Base-by-base conservation (phyloP, 306 rosid species). In the Chamaecrista fasciculata region DNA sequence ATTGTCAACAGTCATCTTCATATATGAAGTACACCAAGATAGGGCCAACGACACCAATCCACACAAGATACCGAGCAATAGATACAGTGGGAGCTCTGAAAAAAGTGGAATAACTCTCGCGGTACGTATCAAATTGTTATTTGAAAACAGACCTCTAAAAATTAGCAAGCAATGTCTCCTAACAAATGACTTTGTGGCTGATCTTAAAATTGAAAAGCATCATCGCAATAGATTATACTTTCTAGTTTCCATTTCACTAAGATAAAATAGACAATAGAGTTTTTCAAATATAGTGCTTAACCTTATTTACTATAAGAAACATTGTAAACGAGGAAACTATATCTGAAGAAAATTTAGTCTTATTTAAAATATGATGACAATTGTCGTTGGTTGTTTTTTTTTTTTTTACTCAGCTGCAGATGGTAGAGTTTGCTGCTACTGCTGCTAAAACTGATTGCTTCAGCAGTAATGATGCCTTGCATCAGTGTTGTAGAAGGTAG, bases 71-170 rank as follows among this genome's bases (percentile, higher is more conserved):
- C 98, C 98, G 79, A 90, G 79, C 83, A 94, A 76, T n/a, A 88
- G 86, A 81, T 94, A 94, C 37, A 94, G 83, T n/a, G 98, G 97
- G 53, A 94, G 96, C 86, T 94, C 98, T 90, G 96, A 83, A 86
- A 65, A 48, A 80, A 77, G 78, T 71, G 43, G 68, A 84, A 84
- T 55, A 33, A 85, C 66, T 70, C 71, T 78, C 61, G 74, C 29
- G 70, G 40, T 72, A 53, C 31, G 66, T 62, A 78, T 61, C 64
- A 67, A 67, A 76, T 46, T 75, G 66, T 16, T 33, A 59, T 18
- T 31, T 33, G 37, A 58, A 59, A 16, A 59, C 18, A 33, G 25
- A 16, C 28, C 26, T 59, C n/a, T 18, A 9, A 36, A 65, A 62
- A 62, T 66, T 15, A 62, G 74, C 31, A 70, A 76, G 50, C 67